Percentiles rank a stretch among this genome's conserved stretches.
These are phyloP conservation scores for Trichoderma semiorbis DNA, from an alignment of 2,329 filamentous ascomycete genomes.

Conservation along the genomic window DNA sequence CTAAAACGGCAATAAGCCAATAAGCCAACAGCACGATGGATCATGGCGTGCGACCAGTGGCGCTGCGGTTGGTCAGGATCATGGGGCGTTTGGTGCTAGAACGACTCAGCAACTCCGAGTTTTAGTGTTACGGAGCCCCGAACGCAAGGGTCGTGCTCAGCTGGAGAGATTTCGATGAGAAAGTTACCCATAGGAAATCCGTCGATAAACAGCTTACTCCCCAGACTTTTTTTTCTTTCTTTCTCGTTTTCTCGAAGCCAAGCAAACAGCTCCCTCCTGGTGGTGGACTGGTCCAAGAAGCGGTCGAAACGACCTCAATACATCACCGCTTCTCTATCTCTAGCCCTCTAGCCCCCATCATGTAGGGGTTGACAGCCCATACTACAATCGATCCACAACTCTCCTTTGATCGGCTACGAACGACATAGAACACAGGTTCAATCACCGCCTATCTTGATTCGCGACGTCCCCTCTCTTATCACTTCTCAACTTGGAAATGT, in stretches of 20 bases:
- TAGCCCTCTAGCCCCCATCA: not conserved
- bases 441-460: not conserved
- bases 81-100: not conserved
- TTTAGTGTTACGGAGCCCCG: not conserved
- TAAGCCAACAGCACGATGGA: not conserved
- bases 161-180: not conserved
- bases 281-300: not conserved
- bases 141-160: not conserved
- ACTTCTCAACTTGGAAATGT: not conserved
- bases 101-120: conserved; percentile 8
- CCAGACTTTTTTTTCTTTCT: not conserved
- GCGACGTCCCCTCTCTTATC: not conserved
- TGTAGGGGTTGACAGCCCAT: not conserved
- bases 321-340: not conserved
- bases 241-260: not conserved
- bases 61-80: not conserved
- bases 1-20: not conserved
- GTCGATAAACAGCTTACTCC: conserved; percentile 8
- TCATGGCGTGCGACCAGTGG: not conserved
- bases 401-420: not conserved
- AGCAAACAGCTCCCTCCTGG: not conserved
- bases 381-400: not conserved
- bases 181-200: not conserved
- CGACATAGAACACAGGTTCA: not conserved
- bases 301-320: not conserved